Percentiles rank a stretch among this genome's conserved stretches.
Conservation (phyloP, 2,329 filamentous ascomycete genomes). For the Biscogniauxia marginata region DNA sequence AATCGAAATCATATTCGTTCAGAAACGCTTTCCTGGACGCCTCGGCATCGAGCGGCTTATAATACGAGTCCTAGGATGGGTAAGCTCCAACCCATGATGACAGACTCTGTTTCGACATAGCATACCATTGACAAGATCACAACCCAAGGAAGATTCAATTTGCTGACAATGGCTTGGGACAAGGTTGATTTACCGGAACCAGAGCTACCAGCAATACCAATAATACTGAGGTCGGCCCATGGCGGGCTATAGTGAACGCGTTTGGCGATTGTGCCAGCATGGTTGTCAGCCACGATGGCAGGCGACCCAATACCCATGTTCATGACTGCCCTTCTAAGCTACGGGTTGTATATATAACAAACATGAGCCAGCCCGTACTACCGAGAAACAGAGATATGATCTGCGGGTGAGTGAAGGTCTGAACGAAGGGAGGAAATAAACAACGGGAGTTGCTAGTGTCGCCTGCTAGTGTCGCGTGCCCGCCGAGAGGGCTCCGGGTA, state of each 20-base stretch:
- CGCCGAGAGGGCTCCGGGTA: slow-evolving; percentile 16
- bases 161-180: slow-evolving; percentile 84
- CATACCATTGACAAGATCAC: slow-evolving; percentile 93
- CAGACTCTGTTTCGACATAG: slow-evolving; percentile 17
- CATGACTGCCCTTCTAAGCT: slow-evolving; percentile 22
- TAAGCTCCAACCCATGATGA: slow-evolving; percentile 16
- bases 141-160: slow-evolving; percentile 93
- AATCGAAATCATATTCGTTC: slow-evolving; percentile 96
- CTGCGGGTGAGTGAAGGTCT: neutral
- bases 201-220: slow-evolving; percentile 92
- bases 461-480: slow-evolving; percentile 20
- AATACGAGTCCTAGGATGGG: slow-evolving; percentile 80
- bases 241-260: slow-evolving; percentile 83
- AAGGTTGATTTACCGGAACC: slow-evolving; percentile 95
- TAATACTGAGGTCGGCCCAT: slow-evolving; percentile 95
- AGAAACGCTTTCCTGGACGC: slow-evolving; percentile 77
- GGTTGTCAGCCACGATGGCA: slow-evolving; percentile 32
- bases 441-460: slow-evolving; percentile 4
- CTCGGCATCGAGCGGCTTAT: slow-evolving; percentile 81
- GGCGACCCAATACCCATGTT: slow-evolving; percentile 27
- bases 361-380: slow-evolving; percentile 5
- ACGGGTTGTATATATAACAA: slow-evolving; percentile 8
- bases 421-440: neutral
- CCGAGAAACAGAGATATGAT: neutral
- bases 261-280: slow-evolving; percentile 48